These are phyloP conservation scores for Medicago ruthenica DNA, from an alignment of 306 rosid genomes.

Conservation along the genomic window DNA sequence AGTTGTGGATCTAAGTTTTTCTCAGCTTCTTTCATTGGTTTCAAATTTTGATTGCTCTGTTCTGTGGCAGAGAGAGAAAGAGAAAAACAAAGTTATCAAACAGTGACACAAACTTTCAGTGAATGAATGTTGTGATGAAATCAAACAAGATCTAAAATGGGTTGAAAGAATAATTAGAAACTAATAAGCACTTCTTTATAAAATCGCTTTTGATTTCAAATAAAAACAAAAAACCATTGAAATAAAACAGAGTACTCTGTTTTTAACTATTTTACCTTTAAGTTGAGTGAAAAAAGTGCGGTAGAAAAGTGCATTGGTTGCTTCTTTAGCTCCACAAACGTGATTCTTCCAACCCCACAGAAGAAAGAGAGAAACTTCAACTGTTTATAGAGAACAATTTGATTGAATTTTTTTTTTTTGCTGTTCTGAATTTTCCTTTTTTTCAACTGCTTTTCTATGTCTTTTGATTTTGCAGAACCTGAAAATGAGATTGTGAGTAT, in stretches of 20 bases:
- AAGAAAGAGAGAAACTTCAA: conserved; percentile 33
- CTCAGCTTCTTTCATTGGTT: conserved; percentile 65
- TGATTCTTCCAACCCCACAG: conserved; percentile 33
- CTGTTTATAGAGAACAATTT: no score
- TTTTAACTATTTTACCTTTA: conserved; percentile 41
- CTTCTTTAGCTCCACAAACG: neutral
- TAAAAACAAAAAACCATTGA: neutral
- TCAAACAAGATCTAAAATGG: conserved; percentile 39
- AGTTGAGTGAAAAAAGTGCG: neutral
- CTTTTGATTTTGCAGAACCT: conserved; percentile 14
- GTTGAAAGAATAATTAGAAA: conserved; percentile 25
- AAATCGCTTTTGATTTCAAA: conserved; percentile 8
- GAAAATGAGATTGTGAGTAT: neutral
- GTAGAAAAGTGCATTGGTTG: conserved; percentile 5
- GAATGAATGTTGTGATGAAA: conserved; percentile 25
- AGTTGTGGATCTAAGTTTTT: conserved; percentile 86
- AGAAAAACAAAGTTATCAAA: conserved; percentile 35
- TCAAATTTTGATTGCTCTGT: neutral
- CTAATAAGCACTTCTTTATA: conserved; percentile 11
- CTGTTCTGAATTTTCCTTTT: conserved; percentile 25
- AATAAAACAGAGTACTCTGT: conserved; percentile 31
- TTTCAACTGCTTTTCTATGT: neutral
- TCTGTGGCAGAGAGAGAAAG: neutral
- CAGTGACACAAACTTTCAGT: conserved; percentile 31
- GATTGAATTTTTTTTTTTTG: neutral